Conservation (phyloP, 495 filamentous ascomycete genomes). For the Gamarada debralockiae region DNA sequence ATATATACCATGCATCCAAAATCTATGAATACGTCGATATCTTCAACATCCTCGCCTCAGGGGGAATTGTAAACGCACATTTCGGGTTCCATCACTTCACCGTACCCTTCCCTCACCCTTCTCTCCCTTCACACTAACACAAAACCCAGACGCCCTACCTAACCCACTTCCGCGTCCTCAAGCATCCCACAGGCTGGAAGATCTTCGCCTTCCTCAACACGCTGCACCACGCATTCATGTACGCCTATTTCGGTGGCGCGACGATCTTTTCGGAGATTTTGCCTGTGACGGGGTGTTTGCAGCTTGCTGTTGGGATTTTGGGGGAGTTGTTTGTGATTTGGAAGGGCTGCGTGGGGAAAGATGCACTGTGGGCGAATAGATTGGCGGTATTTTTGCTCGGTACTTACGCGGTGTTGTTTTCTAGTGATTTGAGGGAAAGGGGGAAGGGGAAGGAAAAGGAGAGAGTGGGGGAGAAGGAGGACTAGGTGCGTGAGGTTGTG, state of each 20-base stretch:
- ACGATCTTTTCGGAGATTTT: not conserved
- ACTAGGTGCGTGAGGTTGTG: too few species aligned
- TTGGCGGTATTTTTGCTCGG: too few species aligned
- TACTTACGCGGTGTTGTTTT: too few species aligned
- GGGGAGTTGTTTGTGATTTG: conserved; percentile 1
- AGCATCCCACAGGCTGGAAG: conserved; percentile 2
- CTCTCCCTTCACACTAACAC: too few species aligned
- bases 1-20: conserved; percentile 2
- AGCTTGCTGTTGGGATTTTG: conserved; percentile 4
- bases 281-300: conserved; percentile 5
- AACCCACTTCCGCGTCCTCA: not conserved
- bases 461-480: not conserved
- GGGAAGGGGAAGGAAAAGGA: not conserved
- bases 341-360: too few species aligned
- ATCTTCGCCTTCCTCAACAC: conserved; percentile 4
- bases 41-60: conserved; percentile 10
- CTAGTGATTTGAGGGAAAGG: too few species aligned
- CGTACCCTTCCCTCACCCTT: not conserved
- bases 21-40: conserved; percentile 11
- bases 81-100: conserved; percentile 13
- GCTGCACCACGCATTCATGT: conserved; percentile 8
- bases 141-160: conserved; percentile 2
- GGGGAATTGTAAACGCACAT: conserved; percentile 4
- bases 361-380: too few species aligned
- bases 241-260: conserved; percentile 9